These are phyloP conservation scores for Kewa caespitosa DNA, from an alignment of 179 eudicot species.

Conservation along the genomic window DNA sequence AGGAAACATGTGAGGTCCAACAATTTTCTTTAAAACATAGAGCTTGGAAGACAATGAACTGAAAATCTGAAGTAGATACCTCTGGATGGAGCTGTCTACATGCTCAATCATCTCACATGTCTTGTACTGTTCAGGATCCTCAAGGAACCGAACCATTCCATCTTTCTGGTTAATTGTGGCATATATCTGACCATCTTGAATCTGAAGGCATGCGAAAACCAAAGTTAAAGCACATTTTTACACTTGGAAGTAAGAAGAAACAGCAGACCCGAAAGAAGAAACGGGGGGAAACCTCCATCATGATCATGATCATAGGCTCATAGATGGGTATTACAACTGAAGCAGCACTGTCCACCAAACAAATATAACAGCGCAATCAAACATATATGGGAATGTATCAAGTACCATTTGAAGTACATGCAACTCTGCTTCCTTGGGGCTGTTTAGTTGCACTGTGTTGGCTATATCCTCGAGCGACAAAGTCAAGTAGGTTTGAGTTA, in stretches of 20 bases:
- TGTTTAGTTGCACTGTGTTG: constrained; percentile 60
- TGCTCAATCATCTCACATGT: constrained; percentile 89
- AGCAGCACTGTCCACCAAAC: background rate
- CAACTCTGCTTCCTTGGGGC: constrained; percentile 89
- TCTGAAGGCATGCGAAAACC: constrained; percentile 35
- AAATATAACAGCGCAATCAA: background rate
- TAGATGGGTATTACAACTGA: background rate
- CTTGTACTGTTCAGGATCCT: constrained; percentile 95
- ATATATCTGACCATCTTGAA: constrained; percentile 83
- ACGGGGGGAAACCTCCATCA: background rate
- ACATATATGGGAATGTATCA: background rate
- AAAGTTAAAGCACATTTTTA: background rate
- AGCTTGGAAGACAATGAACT: background rate
- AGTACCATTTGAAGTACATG: constrained; percentile 91
- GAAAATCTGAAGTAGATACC: constrained; percentile 39
- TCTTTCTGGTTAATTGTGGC: constrained; percentile 96
- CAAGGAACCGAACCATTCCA: constrained; percentile 94
- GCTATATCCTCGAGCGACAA: constrained; percentile 92
- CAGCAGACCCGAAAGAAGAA: background rate
- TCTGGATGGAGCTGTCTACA: constrained; percentile 79
- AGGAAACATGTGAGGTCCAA: background rate
- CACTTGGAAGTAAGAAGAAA: background rate
- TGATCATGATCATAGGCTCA: background rate
- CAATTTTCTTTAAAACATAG: background rate
- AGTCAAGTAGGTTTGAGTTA: constrained; percentile 92